Conservation (phyloP, 1,284 basidiomycete genomes). For the Pyrrhoderma noxium region DNA sequence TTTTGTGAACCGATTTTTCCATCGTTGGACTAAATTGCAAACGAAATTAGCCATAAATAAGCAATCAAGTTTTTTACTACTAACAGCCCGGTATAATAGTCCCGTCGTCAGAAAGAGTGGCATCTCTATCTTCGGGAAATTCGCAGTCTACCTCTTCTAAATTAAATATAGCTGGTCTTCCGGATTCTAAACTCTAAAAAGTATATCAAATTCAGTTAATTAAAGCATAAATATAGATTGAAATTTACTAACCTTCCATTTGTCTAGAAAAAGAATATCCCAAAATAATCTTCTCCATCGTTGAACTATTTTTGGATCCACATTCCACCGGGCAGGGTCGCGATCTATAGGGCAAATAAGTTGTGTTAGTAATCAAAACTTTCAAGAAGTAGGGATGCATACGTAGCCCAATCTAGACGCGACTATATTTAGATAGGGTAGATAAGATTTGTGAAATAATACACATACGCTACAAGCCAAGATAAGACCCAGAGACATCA, state of each 20-base stretch:
- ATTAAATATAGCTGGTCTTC: slow-evolving; percentile 15
- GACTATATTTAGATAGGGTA: background rate
- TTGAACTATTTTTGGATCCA: slow-evolving; percentile 21
- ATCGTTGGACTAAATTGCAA: slow-evolving; percentile 4
- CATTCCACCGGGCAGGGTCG: slow-evolving; percentile 25
- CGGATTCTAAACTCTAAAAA: slow-evolving; percentile 12
- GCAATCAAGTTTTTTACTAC: background rate
- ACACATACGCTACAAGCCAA: slow-evolving; percentile 18
- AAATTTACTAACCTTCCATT: slow-evolving; percentile 11
- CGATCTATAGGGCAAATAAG: slow-evolving; percentile 19
- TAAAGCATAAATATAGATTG: background rate
- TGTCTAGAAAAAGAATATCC: slow-evolving; percentile 21
- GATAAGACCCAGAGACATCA: slow-evolving; percentile 16
- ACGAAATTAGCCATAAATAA: background rate
- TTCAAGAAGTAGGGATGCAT: slow-evolving; percentile 3
- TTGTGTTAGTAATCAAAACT: background rate
- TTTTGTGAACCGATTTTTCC: slow-evolving; percentile 12
- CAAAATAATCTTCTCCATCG: slow-evolving; percentile 24
- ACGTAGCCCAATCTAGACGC: slow-evolving; percentile 20
- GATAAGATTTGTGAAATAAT: background rate
- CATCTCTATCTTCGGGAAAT: slow-evolving; percentile 15
- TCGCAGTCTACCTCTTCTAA: slow-evolving; percentile 13
- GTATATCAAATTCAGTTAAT: background rate
- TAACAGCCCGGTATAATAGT: slow-evolving; percentile 7
- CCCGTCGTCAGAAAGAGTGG: slow-evolving; percentile 8